Percentiles rank a stretch among this genome's conserved stretches.
Conservation (phyloP, 176 grass and related monocot species). For the Carex cristatella region DNA sequence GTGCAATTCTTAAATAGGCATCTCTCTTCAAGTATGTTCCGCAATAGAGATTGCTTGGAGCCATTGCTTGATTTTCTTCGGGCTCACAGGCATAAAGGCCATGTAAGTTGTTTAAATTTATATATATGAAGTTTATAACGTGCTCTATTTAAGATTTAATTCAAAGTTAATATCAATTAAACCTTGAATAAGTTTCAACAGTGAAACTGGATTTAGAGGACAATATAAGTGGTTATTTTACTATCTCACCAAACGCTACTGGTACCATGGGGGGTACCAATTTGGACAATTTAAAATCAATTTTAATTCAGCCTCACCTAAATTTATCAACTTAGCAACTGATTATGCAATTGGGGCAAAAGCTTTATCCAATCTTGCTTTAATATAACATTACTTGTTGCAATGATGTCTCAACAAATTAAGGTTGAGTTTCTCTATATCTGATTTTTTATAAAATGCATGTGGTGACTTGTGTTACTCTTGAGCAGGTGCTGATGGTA, state of each 20-base stretch:
- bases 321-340: neutral
- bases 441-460: neutral
- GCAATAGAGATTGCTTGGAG: constrained; percentile 83
- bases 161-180: neutral
- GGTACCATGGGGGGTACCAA: neutral
- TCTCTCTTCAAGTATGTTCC: constrained; percentile 91
- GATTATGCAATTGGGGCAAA: neutral
- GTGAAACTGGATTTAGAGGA: neutral
- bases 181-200: neutral
- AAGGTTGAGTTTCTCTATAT: neutral
- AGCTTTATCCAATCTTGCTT: neutral
- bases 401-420: neutral
- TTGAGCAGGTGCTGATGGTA: constrained; percentile 81
- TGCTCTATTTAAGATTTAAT: neutral
- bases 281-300: neutral
- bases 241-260: neutral
- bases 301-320: neutral
- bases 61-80: constrained; percentile 88
- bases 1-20: constrained; percentile 95
- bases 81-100: constrained; percentile 72
- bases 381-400: constrained; percentile 1
- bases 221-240: neutral
- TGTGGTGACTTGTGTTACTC: neutral
- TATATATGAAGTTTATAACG: neutral
- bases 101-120: constrained; percentile 42